Percentiles rank a stretch among this genome's conserved stretches.
phyloP scores from a whole-genome alignment of 2,329 filamentous ascomycete genomes.

The Fusarium pseudoanthophilum region DNA sequence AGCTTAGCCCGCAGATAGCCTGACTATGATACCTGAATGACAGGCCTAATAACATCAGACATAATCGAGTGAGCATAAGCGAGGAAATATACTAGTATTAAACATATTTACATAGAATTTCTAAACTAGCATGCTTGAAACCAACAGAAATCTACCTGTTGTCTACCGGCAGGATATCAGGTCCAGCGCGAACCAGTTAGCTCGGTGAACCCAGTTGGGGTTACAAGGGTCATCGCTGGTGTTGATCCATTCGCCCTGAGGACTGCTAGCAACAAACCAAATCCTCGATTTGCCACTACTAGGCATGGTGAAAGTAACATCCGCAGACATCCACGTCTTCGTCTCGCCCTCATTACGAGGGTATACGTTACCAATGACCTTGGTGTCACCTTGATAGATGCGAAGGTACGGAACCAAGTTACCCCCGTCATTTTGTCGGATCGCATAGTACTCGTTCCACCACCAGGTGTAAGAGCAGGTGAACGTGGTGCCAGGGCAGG shows the following conservation, averaged over 20 bases:
- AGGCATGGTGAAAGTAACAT: background rate
- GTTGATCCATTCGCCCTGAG: constrained; percentile 4
- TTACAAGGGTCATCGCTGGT: background rate
- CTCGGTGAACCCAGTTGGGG: background rate
- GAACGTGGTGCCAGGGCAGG: background rate
- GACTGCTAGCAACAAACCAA: constrained; percentile 17
- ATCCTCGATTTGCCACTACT: background rate
- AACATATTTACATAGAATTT: background rate
- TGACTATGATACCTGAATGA: rapidly evolving
- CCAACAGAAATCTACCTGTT: rapidly evolving
- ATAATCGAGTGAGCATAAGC: no score
- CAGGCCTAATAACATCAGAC: no score
- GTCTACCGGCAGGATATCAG: background rate
- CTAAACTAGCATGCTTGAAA: background rate
- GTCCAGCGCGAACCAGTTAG: background rate
- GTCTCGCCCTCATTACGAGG: no score
- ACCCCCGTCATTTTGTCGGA: rapidly evolving
- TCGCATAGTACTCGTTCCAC: constrained; percentile 7
- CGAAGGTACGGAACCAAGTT: constrained; percentile 4
- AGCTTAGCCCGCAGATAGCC: background rate
- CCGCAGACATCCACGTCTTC: no score
- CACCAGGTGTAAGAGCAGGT: background rate
- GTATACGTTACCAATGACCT: background rate
- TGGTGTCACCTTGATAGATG: background rate
- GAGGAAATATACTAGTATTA: background rate